These are phyloP conservation scores for Acidiella bohemica DNA, from an alignment of 495 filamentous ascomycete genomes.

Conservation along the genomic window DNA sequence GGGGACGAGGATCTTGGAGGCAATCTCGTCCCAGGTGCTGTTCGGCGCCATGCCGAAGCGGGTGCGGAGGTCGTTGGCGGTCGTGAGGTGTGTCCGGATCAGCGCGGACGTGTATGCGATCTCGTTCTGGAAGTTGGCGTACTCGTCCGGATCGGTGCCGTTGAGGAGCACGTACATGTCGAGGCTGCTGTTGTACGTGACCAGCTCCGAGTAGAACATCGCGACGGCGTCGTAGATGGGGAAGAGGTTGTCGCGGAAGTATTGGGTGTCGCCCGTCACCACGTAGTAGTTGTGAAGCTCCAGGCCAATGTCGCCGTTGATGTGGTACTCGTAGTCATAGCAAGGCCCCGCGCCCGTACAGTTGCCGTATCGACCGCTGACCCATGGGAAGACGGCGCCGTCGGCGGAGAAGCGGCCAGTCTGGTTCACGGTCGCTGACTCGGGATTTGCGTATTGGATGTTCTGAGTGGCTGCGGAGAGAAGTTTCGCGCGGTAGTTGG, in stretches of 20 bases:
- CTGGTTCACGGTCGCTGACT: slow-evolving; percentile 33
- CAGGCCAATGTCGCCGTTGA: slow-evolving; percentile 63
- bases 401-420: slow-evolving; percentile 35
- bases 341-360: slow-evolving; percentile 54
- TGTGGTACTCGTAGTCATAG: slow-evolving; percentile 52
- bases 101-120: slow-evolving; percentile 62
- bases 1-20: slow-evolving; percentile 28
- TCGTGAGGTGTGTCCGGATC: slow-evolving; percentile 42
- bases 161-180: slow-evolving; percentile 41
- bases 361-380: slow-evolving; percentile 49
- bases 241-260: slow-evolving; percentile 40
- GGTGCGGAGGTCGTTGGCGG: slow-evolving; percentile 43
- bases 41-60: slow-evolving; percentile 40
- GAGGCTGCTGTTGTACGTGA: slow-evolving; percentile 40
- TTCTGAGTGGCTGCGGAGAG: slow-evolving; percentile 39
- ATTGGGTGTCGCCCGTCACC: slow-evolving; percentile 43
- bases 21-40: slow-evolving; percentile 28
- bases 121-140: slow-evolving; percentile 57
- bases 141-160: slow-evolving; percentile 72
- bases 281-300: slow-evolving; percentile 46
- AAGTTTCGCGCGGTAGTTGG: slow-evolving; percentile 42
- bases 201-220: slow-evolving; percentile 41
- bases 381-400: slow-evolving; percentile 51
- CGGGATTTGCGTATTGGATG: slow-evolving; percentile 20
- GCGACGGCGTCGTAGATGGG: slow-evolving; percentile 48